phyloP scores from a whole-genome alignment of 1,284 basidiomycete genomes.

The Acaromyces ingoldii region DNA sequence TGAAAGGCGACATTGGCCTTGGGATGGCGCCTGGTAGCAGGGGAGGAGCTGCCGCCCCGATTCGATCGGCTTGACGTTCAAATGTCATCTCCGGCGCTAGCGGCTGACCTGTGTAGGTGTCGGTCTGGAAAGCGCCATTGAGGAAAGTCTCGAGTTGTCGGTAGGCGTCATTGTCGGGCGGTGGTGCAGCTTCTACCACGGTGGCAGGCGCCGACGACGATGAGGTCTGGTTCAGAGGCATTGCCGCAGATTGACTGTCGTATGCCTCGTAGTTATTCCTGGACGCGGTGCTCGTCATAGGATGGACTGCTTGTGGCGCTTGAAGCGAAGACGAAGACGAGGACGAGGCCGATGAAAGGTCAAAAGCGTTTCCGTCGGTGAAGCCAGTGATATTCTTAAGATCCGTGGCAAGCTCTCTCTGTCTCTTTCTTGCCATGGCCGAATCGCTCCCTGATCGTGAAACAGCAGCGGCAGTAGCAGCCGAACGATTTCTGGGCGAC shows the following conservation, averaged over 20 bases:
- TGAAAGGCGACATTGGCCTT: neutral
- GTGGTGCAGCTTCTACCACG: neutral
- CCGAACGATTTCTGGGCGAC: neutral
- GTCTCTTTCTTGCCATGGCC: conserved; percentile 1
- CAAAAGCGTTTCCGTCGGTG: too few species aligned
- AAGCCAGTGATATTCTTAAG: neutral
- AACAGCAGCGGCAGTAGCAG: neutral
- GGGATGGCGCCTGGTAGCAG: neutral
- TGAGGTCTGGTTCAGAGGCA: too few species aligned
- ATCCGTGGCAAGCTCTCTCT: neutral
- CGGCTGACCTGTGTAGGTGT: neutral
- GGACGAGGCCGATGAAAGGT: too few species aligned
- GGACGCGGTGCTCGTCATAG: neutral
- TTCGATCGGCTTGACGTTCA: conserved; percentile 3
- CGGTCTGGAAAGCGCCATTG: neutral
- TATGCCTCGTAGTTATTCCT: neutral
- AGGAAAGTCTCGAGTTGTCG: conserved; percentile 3
- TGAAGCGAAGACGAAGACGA: too few species aligned
- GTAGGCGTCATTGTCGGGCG: neutral
- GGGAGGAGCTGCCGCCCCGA: conserved; percentile 1
- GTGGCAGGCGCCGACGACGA: neutral
- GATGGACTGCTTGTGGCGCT: too few species aligned
- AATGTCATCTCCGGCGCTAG: conserved; percentile 5
- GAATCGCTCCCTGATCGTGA: neutral
- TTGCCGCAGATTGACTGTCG: too few species aligned